phyloP scores from a whole-genome alignment of 768 basidiomycete genomes.

The Rhodosporidiobolus odoratus region DNA sequence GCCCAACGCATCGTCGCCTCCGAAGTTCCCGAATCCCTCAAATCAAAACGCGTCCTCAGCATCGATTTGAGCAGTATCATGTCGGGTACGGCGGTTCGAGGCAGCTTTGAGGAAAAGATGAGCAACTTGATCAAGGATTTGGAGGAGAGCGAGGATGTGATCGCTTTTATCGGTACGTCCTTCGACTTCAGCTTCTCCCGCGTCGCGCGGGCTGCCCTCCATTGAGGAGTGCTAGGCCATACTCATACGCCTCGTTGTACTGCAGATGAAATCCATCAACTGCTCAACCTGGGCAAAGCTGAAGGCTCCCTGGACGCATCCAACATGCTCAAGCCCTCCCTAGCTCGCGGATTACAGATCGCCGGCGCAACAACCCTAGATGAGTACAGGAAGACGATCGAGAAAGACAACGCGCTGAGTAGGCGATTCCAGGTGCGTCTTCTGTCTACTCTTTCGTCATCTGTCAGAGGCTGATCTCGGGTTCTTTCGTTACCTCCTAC shows the following conservation, averaged over 20 bases:
- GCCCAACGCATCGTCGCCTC: conserved; percentile 90
- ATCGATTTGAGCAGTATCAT: conserved; percentile 30
- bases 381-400: conserved; percentile 86
- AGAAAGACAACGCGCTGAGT: conserved; percentile 57
- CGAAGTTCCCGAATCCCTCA: conserved; percentile 72
- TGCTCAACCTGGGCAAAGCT: conserved; percentile 81
- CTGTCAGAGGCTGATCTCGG: neutral
- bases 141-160: conserved; percentile 70
- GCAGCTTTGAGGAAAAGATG: conserved; percentile 78
- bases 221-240: too few species aligned
- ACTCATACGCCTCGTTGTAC: neutral
- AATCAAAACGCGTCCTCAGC: conserved; percentile 45
- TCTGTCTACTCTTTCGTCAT: neutral
- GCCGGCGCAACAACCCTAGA: conserved; percentile 87
- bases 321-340: conserved; percentile 41
- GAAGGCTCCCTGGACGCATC: conserved; percentile 84
- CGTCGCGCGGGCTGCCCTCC: neutral
- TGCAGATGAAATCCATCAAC: conserved; percentile 60
- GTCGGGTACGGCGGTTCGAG: conserved; percentile 29
- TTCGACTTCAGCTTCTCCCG: neutral
- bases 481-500: neutral
- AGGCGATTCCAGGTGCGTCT: conserved; percentile 49
- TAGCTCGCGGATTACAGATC: conserved; percentile 58
- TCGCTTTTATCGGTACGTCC: conserved; percentile 69
- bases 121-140: conserved; percentile 83